Conservation (phyloP, 2,329 filamentous ascomycete genomes). For the Ceratocystis diversiconidia region DNA sequence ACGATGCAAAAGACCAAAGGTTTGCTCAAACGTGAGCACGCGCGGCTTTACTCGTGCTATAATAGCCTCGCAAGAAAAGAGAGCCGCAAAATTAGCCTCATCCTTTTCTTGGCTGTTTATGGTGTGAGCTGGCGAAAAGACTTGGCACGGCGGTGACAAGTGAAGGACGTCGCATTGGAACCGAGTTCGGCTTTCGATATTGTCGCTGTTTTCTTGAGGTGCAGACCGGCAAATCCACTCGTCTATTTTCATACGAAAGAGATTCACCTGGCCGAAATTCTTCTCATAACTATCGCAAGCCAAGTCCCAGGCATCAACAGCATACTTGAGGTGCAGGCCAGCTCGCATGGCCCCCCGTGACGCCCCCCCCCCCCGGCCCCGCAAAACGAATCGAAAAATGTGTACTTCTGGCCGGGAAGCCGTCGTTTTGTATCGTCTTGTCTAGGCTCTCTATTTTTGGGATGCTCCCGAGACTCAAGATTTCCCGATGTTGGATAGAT, state of each 20-base stretch:
- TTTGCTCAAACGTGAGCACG: conserved; percentile 66
- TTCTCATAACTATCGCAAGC: conserved; percentile 43
- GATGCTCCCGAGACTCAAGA: neutral
- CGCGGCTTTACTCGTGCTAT: conserved; percentile 47
- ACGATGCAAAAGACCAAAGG: conserved; percentile 47
- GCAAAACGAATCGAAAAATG: conserved; percentile 57
- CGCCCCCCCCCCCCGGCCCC: conserved; percentile 58
- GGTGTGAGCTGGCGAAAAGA: conserved; percentile 60
- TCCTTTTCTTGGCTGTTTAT: conserved; percentile 49
- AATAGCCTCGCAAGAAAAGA: conserved; percentile 40
- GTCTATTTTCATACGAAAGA: conserved; percentile 35
- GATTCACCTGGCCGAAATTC: conserved; percentile 41
- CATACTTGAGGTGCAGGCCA: conserved; percentile 45
- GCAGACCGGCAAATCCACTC: conserved; percentile 31
- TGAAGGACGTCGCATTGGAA: conserved; percentile 50
- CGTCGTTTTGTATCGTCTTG: conserved; percentile 4
- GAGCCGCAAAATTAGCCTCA: conserved; percentile 49
- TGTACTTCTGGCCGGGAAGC: conserved; percentile 37
- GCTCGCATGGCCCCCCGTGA: conserved; percentile 46
- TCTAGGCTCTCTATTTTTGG: neutral
- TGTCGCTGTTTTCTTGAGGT: neutral
- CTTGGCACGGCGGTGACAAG: conserved; percentile 64
- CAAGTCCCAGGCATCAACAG: conserved; percentile 45
- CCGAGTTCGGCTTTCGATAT: conserved; percentile 23
- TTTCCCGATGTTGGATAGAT: neutral